Base-by-base conservation (phyloP, 2,329 filamentous ascomycete genomes). In the Colletotrichum trifolii region DNA sequence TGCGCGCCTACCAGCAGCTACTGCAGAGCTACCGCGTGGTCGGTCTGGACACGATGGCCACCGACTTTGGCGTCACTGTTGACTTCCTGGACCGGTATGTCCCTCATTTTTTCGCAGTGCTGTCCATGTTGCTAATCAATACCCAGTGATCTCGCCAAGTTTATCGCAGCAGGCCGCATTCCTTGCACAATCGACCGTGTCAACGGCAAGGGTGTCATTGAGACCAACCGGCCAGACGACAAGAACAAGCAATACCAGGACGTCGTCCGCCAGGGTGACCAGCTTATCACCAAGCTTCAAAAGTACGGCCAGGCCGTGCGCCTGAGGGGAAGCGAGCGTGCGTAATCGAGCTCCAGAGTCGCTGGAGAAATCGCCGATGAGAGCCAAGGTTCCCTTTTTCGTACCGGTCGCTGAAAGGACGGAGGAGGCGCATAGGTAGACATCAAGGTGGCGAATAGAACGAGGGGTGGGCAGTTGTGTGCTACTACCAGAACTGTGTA, bases 191-290 rank as follows among this genome's bases (percentile, higher is more conserved):
- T 99, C 72, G 96, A 99, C 81, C 92, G 96, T 59, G 96, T 99
- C 69, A 93, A 94, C 65, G 96, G 95, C 70, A 96, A 96, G 78
- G 95, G 95, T 56, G 92, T 98, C 71, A 98, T 99, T 73, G 96
- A 98, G 86, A 99, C 96, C 48, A 97, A 97, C 82, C 88, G 96
- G 59, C 94, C 95, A 8, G 96, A 98, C 77, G 94, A 97, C 83
- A 99, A 99, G 89, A 98, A 98, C 86, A 97, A 97, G 87, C 96
- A 99, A 82, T 99, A 99, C 81, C 92, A 94, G 73, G 96, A 99
- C 73, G 94, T 98, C 42, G 94, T 99, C 67, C 96, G 96, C 82
- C 96, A 98, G 77, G 96, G 96, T 38, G 96, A 99, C 79, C 92
- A 97, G 80, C 86, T 99, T 68, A 98, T 99, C 77, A 99, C 96